Evolutionary conservation across 345 rosid species (phyloP).

Genomic region (Limnanthes douglasii): DNA sequence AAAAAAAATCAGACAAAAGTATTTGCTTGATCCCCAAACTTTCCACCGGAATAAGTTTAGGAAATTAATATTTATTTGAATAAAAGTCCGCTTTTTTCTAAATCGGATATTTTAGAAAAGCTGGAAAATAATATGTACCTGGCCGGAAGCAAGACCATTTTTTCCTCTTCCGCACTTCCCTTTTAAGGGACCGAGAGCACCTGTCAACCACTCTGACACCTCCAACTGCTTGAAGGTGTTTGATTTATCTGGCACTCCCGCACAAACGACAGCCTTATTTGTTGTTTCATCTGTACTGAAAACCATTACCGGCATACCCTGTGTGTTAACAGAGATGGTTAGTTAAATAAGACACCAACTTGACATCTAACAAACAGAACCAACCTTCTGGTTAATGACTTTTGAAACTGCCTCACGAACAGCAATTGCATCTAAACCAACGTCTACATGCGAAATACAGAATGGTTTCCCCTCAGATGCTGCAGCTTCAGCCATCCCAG

Average conservation of each 20-base stretch:
- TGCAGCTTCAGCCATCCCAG: constrained; percentile 53
- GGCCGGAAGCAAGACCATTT: constrained; percentile 85
- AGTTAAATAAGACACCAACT: background rate
- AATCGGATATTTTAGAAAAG: too few species aligned
- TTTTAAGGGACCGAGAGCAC: constrained; percentile 67
- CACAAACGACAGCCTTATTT: constrained; percentile 85
- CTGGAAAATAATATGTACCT: constrained; percentile 46
- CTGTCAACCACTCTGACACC: constrained; percentile 76
- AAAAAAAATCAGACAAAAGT: too few species aligned
- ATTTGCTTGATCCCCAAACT: too few species aligned
- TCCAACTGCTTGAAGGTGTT: constrained; percentile 45
- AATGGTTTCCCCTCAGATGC: constrained; percentile 56
- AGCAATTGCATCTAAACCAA: constrained; percentile 84
- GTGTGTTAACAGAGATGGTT: constrained; percentile 12
- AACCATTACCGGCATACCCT: constrained; percentile 80
- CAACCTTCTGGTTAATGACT: constrained; percentile 63
- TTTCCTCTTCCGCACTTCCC: constrained; percentile 91
- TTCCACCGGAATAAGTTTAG: too few species aligned
- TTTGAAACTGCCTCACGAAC: constrained; percentile 87
- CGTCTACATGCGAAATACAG: constrained; percentile 60
- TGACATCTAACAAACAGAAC: background rate
- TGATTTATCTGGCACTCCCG: constrained; percentile 67
- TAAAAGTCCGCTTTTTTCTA: too few species aligned
- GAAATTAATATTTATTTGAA: too few species aligned
- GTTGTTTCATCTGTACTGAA: constrained; percentile 71